Base-by-base conservation (phyloP, 2,329 filamentous ascomycete species). In the Diplodia mutila region DNA sequence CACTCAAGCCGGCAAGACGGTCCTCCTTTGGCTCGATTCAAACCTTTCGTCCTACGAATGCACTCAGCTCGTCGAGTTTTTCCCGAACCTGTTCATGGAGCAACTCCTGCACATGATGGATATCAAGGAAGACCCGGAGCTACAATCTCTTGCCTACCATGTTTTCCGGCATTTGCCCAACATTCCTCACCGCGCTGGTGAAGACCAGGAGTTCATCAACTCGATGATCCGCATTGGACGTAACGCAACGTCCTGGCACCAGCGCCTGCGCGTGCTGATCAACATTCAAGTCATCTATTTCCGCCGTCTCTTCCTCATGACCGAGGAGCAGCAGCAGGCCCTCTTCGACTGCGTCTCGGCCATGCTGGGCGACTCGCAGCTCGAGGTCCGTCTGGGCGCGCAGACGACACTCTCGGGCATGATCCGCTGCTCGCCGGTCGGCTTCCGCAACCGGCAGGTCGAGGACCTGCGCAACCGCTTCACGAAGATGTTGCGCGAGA, bases 231-330 rank as follows among this genome's bases (percentile, higher is more conserved):
- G 90, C 65, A 95, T 99, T 59, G 95, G 95, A 55, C 91, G 90
- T 74, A 90, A 87, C 8, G 92, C 94, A 0, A 82, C 88, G 2
- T 95, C 92, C 67, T 99, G 95, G 95, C 95, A 99, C 79, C 95
- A 99, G 81, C 91, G 95, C 55, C 85, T 99, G 48, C 89, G 96
- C 29, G 93, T 97, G 52, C 87, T 99, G 72, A 94, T 99, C 81
- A 98, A 98, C 80, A 97, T 99, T 85, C 96, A 99, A 75, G 94
- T 98, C 71, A 90, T 99, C 73, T 99, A 97, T 83, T 99, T 98
- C 87, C 91, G 95, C 61, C 91, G 94, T 29, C 86, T 99, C 46
- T 99, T 99, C 84, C 83, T 98, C 32, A 91, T 96, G 72, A 87
- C 89, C 37, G 83, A 86, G 7, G 81, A 86, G 8, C 90, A 97